Conservation (phyloP, 352 stramenopile species). For the Phytophthora rubi region DNA sequence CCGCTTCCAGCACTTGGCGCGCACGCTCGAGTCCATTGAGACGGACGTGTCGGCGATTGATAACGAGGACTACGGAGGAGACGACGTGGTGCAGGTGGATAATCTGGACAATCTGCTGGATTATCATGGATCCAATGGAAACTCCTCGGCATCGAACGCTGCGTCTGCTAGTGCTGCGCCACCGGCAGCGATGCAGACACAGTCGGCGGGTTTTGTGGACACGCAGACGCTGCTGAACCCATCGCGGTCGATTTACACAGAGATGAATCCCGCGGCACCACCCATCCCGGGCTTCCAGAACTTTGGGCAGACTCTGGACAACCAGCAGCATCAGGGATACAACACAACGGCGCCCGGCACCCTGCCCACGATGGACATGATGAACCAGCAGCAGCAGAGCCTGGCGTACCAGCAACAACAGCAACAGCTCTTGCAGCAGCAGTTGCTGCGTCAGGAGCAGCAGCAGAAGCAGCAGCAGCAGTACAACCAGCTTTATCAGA, state of each 20-base stretch:
- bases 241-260: slow-evolving; percentile 57
- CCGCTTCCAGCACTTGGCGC: slow-evolving; percentile 83
- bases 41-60: slow-evolving; percentile 82
- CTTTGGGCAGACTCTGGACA: slow-evolving; percentile 40
- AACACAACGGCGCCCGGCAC: slow-evolving; percentile 18
- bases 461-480: slow-evolving; percentile 62
- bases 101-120: slow-evolving; percentile 88
- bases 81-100: slow-evolving; percentile 85
- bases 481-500: slow-evolving; percentile 69
- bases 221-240: slow-evolving; percentile 74
- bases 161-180: neutral
- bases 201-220: slow-evolving; percentile 61
- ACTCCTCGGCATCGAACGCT: slow-evolving; percentile 11
- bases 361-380: slow-evolving; percentile 40
- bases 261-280: slow-evolving; percentile 34
- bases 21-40: slow-evolving; percentile 83
- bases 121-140: slow-evolving; percentile 57
- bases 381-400: slow-evolving; percentile 46
- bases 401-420: slow-evolving; percentile 52
- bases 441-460: slow-evolving; percentile 63
- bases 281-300: slow-evolving; percentile 32
- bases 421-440: slow-evolving; percentile 58
- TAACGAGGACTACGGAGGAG: slow-evolving; percentile 82
- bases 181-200: neutral
- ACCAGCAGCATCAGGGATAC: slow-evolving; percentile 41